Evolutionary conservation across 345 rosid genomes (phyloP).

Genomic region (Eucalyptus virginea): DNA sequence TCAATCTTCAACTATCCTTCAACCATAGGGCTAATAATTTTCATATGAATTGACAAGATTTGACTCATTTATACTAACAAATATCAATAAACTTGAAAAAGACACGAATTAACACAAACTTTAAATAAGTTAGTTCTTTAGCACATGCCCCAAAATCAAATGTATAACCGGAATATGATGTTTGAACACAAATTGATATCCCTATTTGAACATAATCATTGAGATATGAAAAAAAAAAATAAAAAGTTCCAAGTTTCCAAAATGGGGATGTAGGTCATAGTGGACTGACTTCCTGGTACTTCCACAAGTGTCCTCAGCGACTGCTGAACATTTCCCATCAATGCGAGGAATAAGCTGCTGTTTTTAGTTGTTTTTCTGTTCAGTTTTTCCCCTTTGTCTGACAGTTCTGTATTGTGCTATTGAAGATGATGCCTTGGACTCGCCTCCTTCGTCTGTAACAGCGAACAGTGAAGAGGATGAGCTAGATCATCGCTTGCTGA

Average conservation of each 20-base stretch:
- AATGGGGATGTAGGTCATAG: neutral
- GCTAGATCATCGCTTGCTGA: conserved; percentile 57
- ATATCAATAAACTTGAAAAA: neutral
- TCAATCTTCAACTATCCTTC: neutral
- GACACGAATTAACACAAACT: neutral
- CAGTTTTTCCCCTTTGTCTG: neutral
- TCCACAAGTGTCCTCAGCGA: neutral
- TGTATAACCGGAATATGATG: neutral
- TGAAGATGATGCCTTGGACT: conserved; percentile 44
- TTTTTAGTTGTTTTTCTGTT: neutral
- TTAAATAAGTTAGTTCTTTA: neutral
- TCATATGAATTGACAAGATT: neutral
- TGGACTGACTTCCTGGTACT: neutral
- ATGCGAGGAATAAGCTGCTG: neutral
- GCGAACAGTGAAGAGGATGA: conserved; percentile 64
- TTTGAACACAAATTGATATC: neutral
- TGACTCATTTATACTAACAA: neutral
- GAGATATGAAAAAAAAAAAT: neutral
- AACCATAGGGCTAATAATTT: neutral
- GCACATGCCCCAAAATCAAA: neutral
- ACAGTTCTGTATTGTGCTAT: neutral
- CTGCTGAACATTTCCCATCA: neutral
- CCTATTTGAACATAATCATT: neutral
- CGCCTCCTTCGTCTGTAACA: conserved; percentile 43
- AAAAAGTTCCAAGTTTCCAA: neutral